phyloP scores from a whole-genome alignment of 2,329 filamentous ascomycete genomes.

The Calycina herbarum region DNA sequence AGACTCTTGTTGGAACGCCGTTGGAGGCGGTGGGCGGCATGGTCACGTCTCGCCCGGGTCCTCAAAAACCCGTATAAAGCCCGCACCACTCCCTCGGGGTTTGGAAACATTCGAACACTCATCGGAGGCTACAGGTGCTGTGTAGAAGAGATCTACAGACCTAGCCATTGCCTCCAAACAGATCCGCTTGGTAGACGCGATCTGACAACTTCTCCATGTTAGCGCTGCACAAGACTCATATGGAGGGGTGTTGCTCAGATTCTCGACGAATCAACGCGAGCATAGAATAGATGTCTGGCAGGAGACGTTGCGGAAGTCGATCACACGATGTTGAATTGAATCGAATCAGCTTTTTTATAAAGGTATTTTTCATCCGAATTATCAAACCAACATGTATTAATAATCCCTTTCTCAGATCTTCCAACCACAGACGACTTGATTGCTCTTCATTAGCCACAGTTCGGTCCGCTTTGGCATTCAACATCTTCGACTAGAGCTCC shows the following conservation, averaged over 20 bases:
- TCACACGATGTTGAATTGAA: background rate
- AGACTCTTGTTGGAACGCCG: conserved; percentile 12
- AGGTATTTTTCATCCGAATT: background rate
- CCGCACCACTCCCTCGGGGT: conserved; percentile 7
- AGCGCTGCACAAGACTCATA: background rate
- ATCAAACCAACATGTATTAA: too few species aligned
- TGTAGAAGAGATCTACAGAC: conserved; percentile 8
- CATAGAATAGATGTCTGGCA: background rate
- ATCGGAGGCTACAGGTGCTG: conserved; percentile 13
- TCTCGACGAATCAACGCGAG: background rate
- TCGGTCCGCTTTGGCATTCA: background rate
- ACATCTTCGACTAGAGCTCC: background rate
- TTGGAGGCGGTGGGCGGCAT: conserved; percentile 43
- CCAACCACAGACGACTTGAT: background rate
- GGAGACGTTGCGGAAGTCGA: conserved; percentile 5
- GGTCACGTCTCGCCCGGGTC: conserved; percentile 48
- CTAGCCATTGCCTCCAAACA: conserved; percentile 6
- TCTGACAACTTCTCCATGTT: background rate
- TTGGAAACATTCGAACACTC: conserved; percentile 13
- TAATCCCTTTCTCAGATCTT: background rate
- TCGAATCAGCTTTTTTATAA: background rate
- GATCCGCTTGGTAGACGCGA: background rate
- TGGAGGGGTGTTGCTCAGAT: background rate
- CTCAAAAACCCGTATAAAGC: conserved; percentile 21
- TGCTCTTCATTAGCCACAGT: background rate